These are phyloP conservation scores for Mycocentrospora acerina DNA, from an alignment of 2,329 filamentous ascomycete genomes.

Conservation along the genomic window DNA sequence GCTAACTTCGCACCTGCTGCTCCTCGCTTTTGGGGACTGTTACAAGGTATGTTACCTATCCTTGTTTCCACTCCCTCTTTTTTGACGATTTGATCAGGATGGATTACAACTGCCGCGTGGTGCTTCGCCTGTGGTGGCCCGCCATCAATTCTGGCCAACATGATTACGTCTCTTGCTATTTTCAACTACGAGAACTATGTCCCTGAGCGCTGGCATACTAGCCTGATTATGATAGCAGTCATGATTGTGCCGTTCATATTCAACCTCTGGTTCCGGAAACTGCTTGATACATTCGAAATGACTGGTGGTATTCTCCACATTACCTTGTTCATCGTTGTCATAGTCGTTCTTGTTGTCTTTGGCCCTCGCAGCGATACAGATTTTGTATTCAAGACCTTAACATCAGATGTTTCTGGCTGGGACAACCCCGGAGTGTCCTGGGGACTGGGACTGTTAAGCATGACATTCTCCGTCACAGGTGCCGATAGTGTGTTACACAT, in stretches of 20 bases:
- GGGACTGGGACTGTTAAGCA: slow-evolving; percentile 41
- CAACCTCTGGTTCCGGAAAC: slow-evolving; percentile 49
- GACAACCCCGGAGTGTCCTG: slow-evolving; percentile 45
- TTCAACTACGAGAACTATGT: slow-evolving; percentile 44
- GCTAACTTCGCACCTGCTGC: slow-evolving; percentile 27
- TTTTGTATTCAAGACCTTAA: slow-evolving; percentile 50
- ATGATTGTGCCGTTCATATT: slow-evolving; percentile 41
- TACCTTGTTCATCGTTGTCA: slow-evolving; percentile 51
- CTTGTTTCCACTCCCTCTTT: background rate
- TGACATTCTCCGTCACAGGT: slow-evolving; percentile 42
- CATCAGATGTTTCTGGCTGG: slow-evolving; percentile 46
- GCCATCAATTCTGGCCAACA: slow-evolving; percentile 27
- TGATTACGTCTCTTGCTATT: slow-evolving; percentile 28
- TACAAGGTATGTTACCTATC: slow-evolving; percentile 22
- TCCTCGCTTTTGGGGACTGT: slow-evolving; percentile 28
- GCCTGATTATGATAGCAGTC: slow-evolving; percentile 50
- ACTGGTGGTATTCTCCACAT: slow-evolving; percentile 51
- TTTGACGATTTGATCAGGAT: slow-evolving; percentile 41
- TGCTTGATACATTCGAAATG: slow-evolving; percentile 50
- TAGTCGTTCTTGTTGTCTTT: slow-evolving; percentile 48
- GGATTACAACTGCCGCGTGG: slow-evolving; percentile 46
- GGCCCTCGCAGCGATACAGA: slow-evolving; percentile 36
- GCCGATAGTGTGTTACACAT: slow-evolving; percentile 52
- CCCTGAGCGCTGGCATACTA: slow-evolving; percentile 50
- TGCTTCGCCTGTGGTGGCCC: slow-evolving; percentile 30